Base-by-base conservation (phyloP, 768 basidiomycete species). In the Rhizopogon vulgaris region DNA sequence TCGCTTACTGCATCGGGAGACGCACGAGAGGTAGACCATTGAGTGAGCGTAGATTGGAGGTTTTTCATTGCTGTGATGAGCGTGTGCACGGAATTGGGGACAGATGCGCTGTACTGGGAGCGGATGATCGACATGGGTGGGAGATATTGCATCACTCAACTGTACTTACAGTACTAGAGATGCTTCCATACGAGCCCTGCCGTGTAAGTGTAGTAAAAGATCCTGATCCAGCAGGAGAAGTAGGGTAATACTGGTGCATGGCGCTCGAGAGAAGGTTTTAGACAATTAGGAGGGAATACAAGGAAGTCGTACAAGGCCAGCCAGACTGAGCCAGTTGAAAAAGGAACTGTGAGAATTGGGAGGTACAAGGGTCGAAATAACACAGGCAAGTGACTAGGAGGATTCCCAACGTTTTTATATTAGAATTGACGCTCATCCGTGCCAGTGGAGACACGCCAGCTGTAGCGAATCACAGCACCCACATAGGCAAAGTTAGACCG, bases 61-160 rank as follows among this genome's bases (percentile, higher is more conserved):
- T 80, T 77, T 59, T 87, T 88, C n/a, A 92, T 94, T 40, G 89
- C 83, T 3, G 84, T 76, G 22, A 97, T 80, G 24, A 97, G 78
- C 42, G 69, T 74, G 48, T 76, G 77, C 5, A 89, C 84, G n/a
- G 81, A 72, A 15, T 67, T 71, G 5, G 84, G 74, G 6, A 89
- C 81, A 57, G 86, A 82, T 6, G 55, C 15, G 12, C 51, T 45
- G 7, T 49, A 42, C 58, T 63, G 24, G 8, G n/a, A 38, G 3
- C 9, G 41, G 28, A 15, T 9, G 27, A 15, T 40, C 28, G 49
- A 5, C 24, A 34, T 46, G 8, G 14, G 14, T 15, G 9, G 9
- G 30, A 45, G 30, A 45, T n/a, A 22, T 41, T 15, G 12, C 3
- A 24, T 41, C 40, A 17, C 4, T n/a, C 48, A 8, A 49, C 47